These are phyloP conservation scores for Debaryomyces coudertii DNA, from an alignment of 1,139 yeast species.

Conservation along the genomic window DNA sequence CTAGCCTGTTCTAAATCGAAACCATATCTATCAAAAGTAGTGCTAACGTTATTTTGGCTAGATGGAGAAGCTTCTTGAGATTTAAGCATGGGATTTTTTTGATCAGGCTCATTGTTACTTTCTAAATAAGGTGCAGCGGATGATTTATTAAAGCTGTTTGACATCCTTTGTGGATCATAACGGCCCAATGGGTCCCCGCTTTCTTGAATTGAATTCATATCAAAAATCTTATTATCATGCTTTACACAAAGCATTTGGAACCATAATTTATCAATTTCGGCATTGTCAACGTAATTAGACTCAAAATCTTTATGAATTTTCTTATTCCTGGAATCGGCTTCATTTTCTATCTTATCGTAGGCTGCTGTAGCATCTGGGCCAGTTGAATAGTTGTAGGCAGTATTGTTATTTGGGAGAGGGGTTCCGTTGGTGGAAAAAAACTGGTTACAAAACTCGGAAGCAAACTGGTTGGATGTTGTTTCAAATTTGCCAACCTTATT, in stretches of 20 bases:
- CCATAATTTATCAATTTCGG: slow-evolving; percentile 46
- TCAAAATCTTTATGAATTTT: slow-evolving; percentile 20
- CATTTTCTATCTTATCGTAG: background rate
- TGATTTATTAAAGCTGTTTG: background rate
- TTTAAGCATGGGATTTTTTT: background rate
- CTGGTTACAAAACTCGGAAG: background rate
- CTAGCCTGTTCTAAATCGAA: slow-evolving; percentile 21
- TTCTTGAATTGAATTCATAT: background rate
- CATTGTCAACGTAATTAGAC: slow-evolving; percentile 31
- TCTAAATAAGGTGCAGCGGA: background rate
- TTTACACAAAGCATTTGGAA: slow-evolving; percentile 40
- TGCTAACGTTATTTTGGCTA: background rate
- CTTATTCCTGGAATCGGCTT: background rate
- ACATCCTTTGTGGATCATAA: background rate
- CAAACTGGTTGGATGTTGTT: slow-evolving; percentile 17
- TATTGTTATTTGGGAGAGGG: background rate
- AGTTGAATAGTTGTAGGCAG: background rate
- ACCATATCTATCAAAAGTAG: slow-evolving; percentile 16
- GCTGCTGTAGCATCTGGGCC: background rate
- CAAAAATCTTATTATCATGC: slow-evolving; percentile 21
- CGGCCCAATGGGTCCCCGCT: background rate
- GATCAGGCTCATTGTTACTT: background rate
- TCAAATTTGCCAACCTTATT: slow-evolving; percentile 22
- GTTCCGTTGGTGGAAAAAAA: background rate
- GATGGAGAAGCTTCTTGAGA: background rate